phyloP scores from a whole-genome alignment of 306 rosid species.

The Corylus americana region DNA sequence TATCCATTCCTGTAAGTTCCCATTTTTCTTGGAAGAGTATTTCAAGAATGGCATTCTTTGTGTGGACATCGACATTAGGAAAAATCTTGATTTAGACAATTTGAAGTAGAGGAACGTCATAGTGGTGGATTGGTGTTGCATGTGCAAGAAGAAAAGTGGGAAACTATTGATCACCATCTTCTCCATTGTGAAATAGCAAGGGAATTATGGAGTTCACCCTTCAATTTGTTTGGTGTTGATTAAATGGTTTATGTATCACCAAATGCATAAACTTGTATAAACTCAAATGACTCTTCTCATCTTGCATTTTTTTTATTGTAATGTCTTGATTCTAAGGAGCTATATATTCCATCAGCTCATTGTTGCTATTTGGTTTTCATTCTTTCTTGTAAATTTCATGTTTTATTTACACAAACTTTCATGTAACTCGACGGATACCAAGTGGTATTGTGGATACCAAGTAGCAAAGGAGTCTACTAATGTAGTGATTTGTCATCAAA shows the following conservation, averaged over 20 bases:
- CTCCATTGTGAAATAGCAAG: too few relatives aligned
- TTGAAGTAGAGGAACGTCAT: too few relatives aligned
- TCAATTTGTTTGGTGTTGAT: too few relatives aligned
- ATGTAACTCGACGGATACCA: not conserved
- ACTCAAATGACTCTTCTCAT: not conserved
- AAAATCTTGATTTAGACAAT: too few relatives aligned
- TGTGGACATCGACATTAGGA: too few relatives aligned
- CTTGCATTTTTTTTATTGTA: not conserved
- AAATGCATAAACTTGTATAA: not conserved
- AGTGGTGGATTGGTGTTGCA: too few relatives aligned
- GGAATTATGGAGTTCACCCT: too few relatives aligned
- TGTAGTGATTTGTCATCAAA: slow-evolving; percentile 2
- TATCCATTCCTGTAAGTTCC: too few relatives aligned
- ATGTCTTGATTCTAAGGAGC: not conserved
- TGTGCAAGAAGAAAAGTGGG: too few relatives aligned
- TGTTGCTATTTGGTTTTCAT: not conserved
- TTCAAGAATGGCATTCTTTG: too few relatives aligned
- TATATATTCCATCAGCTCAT: not conserved
- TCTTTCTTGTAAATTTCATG: not conserved
- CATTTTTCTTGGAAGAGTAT: too few relatives aligned
- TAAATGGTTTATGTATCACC: not conserved
- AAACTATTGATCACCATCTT: too few relatives aligned
- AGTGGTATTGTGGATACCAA: not conserved
- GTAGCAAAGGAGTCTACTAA: not conserved
- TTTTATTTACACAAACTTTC: not conserved